Percentiles rank a stretch among this genome's conserved stretches.
Evolutionary conservation across 2,329 filamentous ascomycete genomes (phyloP).

Genomic region (Bipolaris bicolor): DNA sequence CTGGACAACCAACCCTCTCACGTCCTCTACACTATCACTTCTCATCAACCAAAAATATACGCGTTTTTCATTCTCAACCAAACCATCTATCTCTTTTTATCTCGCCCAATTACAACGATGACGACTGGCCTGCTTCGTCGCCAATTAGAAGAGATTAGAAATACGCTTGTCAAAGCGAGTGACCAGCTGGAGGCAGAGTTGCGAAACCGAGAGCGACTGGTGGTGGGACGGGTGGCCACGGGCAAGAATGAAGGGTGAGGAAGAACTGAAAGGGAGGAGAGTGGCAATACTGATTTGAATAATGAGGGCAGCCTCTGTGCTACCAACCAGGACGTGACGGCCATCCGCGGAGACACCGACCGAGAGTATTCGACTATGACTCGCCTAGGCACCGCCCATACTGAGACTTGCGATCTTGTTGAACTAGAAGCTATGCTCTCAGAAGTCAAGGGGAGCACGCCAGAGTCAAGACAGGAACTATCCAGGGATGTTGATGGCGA

Average conservation of each 20-base stretch:
- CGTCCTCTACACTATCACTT: too few relatives aligned
- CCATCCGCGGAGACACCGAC: slow-evolving; percentile 16
- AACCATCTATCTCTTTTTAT: too few relatives aligned
- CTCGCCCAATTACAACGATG: neutral
- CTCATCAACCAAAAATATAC: neutral
- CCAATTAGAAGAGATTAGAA: slow-evolving; percentile 27
- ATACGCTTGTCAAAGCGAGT: slow-evolving; percentile 22
- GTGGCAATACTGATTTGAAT: too few relatives aligned
- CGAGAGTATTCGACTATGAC: neutral
- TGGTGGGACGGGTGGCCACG: too few relatives aligned
- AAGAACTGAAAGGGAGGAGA: too few relatives aligned
- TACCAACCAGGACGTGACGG: neutral
- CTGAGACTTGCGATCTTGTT: neutral
- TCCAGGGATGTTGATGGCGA: slow-evolving; percentile 1
- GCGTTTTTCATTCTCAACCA: neutral
- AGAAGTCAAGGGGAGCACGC: neutral
- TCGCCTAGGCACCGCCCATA: neutral
- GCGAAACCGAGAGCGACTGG: neutral
- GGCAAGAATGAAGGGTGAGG: too few relatives aligned
- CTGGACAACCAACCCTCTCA: too few relatives aligned
- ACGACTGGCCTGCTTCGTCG: slow-evolving; percentile 15
- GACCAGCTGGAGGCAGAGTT: slow-evolving; percentile 21
- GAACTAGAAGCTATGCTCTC: slow-evolving; percentile 2
- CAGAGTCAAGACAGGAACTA: neutral
- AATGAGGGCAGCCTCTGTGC: too few relatives aligned